These are phyloP conservation scores for Fusarium algeriense DNA, from an alignment of 2,329 filamentous ascomycete genomes.

Conservation along the genomic window DNA sequence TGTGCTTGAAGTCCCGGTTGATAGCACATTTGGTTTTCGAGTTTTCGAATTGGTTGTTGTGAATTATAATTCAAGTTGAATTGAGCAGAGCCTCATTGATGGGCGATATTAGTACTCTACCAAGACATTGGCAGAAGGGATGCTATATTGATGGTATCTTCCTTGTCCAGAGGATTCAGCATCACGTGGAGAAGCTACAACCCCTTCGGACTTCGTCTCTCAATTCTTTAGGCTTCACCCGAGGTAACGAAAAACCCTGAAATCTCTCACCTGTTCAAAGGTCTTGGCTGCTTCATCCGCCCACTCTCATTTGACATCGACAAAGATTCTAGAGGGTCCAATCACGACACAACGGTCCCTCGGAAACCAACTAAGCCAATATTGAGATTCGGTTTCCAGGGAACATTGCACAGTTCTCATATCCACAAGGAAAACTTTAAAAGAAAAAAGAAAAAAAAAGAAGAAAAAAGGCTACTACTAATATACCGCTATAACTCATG, in stretches of 20 bases:
- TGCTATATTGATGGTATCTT: neutral
- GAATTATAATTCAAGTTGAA: constrained; percentile 1
- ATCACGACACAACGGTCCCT: constrained; percentile 4
- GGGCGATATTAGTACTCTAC: neutral
- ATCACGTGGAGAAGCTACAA: constrained; percentile 8
- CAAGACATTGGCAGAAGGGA: constrained; percentile 11
- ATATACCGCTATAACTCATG: neutral
- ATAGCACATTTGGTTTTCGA: too few species aligned
- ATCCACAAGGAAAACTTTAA: neutral
- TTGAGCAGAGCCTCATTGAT: constrained; percentile 37
- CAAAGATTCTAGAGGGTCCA: neutral
- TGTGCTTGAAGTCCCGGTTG: too few species aligned
- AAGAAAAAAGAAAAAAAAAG: too few species aligned
- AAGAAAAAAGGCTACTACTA: neutral
- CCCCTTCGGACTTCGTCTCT: constrained; percentile 20
- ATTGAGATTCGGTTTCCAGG: neutral
- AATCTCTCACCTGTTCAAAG: neutral
- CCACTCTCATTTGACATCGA: neutral
- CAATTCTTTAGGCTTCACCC: neutral
- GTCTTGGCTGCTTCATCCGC: neutral
- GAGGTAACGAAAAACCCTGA: neutral
- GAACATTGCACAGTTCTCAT: neutral
- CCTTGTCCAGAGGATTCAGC: neutral
- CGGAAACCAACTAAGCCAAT: neutral
- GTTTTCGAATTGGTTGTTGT: neutral